These are phyloP conservation scores for Mortierella sp. DNA, from an alignment of 371 early-diverging fungal genomes.

Conservation along the genomic window DNA sequence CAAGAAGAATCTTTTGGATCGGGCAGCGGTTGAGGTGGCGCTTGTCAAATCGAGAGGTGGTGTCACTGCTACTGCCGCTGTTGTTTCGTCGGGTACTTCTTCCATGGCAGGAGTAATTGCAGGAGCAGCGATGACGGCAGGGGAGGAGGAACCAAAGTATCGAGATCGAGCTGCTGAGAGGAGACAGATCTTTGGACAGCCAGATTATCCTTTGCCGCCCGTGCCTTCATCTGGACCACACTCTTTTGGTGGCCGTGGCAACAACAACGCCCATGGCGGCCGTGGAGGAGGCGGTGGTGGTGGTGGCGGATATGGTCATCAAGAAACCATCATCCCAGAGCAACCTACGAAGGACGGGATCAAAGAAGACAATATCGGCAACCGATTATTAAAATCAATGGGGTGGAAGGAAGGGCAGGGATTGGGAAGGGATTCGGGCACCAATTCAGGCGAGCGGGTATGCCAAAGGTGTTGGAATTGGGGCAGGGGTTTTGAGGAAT, in stretches of 20 bases:
- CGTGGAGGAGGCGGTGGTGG: conserved; percentile 14
- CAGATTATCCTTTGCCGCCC: conserved; percentile 62
- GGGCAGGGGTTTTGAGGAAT: conserved; percentile 45
- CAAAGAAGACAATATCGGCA: conserved; percentile 70
- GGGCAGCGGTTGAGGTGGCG: conserved; percentile 35
- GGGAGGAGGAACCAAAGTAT: conserved; percentile 62
- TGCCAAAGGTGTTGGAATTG: conserved; percentile 51
- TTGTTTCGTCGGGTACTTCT: not conserved
- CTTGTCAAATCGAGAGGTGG: conserved; percentile 36
- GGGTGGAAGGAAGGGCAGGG: conserved; percentile 84
- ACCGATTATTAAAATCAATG: conserved; percentile 72
- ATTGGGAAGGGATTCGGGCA: conserved; percentile 63
- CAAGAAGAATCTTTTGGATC: conserved; percentile 62
- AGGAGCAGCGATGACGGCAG: not conserved
- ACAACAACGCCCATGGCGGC: conserved; percentile 7
- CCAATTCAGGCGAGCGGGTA: conserved; percentile 58
- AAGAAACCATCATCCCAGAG: conserved; percentile 43
- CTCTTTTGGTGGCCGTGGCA: conserved; percentile 16
- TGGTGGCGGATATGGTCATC: not conserved
- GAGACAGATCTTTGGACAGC: conserved; percentile 75
- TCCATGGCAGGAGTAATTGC: not conserved
- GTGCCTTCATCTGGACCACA: conserved; percentile 21
- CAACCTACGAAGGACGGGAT: conserved; percentile 60
- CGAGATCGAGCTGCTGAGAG: conserved; percentile 80
- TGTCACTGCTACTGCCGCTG: not conserved